Evolutionary conservation across 805 yeast species (phyloP).

Genomic region (Candida maris): DNA sequence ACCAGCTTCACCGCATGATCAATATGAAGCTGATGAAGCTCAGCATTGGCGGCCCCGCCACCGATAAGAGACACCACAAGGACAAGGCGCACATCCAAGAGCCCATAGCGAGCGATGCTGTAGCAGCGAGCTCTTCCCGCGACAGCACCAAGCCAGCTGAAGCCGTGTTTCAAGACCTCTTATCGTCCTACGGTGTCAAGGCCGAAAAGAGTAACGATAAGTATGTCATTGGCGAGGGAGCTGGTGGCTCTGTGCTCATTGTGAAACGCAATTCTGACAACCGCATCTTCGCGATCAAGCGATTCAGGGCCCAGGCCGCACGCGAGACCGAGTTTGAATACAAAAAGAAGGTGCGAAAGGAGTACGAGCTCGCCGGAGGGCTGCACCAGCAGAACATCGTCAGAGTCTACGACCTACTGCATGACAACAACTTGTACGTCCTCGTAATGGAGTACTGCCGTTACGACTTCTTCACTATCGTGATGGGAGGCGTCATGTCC

Average conservation of each 20-base stretch:
- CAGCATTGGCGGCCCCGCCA: slow-evolving; percentile 10
- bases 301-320: slow-evolving; percentile 64
- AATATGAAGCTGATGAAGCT: slow-evolving; percentile 17
- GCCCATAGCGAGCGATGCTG: background rate
- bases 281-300: slow-evolving; percentile 74
- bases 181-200: slow-evolving; percentile 63
- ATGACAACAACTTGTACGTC: slow-evolving; percentile 57
- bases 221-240: slow-evolving; percentile 73
- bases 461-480: slow-evolving; percentile 86
- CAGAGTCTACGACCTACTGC: slow-evolving; percentile 74
- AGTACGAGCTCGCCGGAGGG: slow-evolving; percentile 76
- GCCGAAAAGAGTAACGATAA: slow-evolving; percentile 50
- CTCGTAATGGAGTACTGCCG: slow-evolving; percentile 94
- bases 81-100: background rate
- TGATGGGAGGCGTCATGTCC: slow-evolving; percentile 82
- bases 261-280: slow-evolving; percentile 60
- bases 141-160: slow-evolving; percentile 5
- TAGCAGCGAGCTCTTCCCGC: background rate
- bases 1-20: slow-evolving; percentile 16
- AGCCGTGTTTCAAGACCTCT: slow-evolving; percentile 31
- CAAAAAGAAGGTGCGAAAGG: slow-evolving; percentile 74
- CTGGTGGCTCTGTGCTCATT: slow-evolving; percentile 88
- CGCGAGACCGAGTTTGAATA: slow-evolving; percentile 67
- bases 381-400: slow-evolving; percentile 77
- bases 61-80: slow-evolving; percentile 5